A percentile compares a stretch with the other conserved stretches of the same genome.
phyloP scores from a whole-genome alignment of 768 basidiomycete genomes.

The Leccinum barrowsii region DNA sequence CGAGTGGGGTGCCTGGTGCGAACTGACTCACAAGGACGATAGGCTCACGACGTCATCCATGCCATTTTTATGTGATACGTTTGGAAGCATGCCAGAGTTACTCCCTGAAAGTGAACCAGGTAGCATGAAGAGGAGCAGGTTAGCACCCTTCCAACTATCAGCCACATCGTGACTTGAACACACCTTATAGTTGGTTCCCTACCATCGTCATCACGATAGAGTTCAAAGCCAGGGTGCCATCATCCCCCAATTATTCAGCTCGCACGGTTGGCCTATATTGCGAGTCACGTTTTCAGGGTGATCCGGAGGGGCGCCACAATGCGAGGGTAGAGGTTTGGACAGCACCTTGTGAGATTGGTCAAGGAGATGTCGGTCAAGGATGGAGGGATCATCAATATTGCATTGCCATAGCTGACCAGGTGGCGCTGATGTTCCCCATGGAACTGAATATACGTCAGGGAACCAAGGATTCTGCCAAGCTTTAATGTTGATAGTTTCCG shows the following conservation, averaged over 20 bases:
- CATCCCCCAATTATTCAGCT: conserved; percentile 38
- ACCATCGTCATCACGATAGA: conserved; percentile 60
- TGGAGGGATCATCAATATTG: conserved; percentile 69
- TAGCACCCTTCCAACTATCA: neutral
- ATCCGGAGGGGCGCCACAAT: conserved; percentile 57
- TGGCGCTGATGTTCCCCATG: conserved; percentile 36
- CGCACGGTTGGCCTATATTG: conserved; percentile 52
- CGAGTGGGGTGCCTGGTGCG: conserved; percentile 55
- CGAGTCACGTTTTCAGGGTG: conserved; percentile 47
- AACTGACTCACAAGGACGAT: conserved; percentile 45
- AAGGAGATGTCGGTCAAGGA: conserved; percentile 38
- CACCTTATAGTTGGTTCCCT: conserved; percentile 50
- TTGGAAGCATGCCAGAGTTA: conserved; percentile 42
- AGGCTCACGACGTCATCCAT: conserved; percentile 45
- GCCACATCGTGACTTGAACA: neutral
- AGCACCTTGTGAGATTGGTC: conserved; percentile 53
- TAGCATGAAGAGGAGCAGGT: conserved; percentile 20
- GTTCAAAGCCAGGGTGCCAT: conserved; percentile 60
- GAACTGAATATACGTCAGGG: conserved; percentile 26
- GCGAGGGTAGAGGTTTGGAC: conserved; percentile 62
- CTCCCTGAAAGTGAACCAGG: conserved; percentile 45
- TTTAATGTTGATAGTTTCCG: conserved; percentile 11
- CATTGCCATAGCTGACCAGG: conserved; percentile 57
- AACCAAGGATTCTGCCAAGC: conserved; percentile 14
- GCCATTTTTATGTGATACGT: conserved; percentile 56